Conservation (phyloP, 225 moss, liverwort and hornwort species). For the Bryum argenteum region DNA sequence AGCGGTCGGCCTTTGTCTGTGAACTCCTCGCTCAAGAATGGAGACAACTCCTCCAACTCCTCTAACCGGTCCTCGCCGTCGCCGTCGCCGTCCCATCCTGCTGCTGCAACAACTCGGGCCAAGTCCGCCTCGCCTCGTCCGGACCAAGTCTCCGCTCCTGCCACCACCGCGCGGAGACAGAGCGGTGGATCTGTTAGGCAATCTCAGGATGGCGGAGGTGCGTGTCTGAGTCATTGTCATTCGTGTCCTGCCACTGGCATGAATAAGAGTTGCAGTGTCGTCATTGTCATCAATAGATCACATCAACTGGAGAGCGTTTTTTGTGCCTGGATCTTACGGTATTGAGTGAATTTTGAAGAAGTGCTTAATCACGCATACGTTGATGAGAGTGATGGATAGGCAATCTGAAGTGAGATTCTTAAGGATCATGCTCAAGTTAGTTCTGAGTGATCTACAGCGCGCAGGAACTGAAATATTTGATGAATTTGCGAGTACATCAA, state of each 20-base stretch:
- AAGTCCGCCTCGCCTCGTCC: slow-evolving; percentile 86
- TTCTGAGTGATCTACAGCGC: background rate
- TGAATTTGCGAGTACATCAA: background rate
- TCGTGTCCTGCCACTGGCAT: background rate
- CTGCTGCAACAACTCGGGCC: slow-evolving; percentile 51
- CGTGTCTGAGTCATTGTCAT: background rate
- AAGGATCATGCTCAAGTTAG: background rate
- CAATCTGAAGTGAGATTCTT: background rate
- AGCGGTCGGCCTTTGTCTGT: slow-evolving; percentile 73
- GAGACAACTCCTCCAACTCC: too few species aligned
- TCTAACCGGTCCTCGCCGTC: slow-evolving; percentile 47
- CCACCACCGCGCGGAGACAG: slow-evolving; percentile 47
- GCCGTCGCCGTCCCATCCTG: slow-evolving; percentile 53
- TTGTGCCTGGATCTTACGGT: background rate
- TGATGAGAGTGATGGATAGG: background rate
- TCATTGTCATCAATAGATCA: slow-evolving; percentile 12
- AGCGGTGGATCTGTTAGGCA: slow-evolving; percentile 64
- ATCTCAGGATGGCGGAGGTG: slow-evolving; percentile 66
- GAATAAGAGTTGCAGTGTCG: background rate
- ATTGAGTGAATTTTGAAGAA: too few species aligned
- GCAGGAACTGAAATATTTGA: background rate
- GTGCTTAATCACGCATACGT: background rate
- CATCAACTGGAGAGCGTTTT: background rate
- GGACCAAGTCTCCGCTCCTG: slow-evolving; percentile 38
- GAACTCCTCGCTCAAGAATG: slow-evolving; percentile 44